Conservation (phyloP, 257 asterid species). For the Lycium ferocissimum region DNA sequence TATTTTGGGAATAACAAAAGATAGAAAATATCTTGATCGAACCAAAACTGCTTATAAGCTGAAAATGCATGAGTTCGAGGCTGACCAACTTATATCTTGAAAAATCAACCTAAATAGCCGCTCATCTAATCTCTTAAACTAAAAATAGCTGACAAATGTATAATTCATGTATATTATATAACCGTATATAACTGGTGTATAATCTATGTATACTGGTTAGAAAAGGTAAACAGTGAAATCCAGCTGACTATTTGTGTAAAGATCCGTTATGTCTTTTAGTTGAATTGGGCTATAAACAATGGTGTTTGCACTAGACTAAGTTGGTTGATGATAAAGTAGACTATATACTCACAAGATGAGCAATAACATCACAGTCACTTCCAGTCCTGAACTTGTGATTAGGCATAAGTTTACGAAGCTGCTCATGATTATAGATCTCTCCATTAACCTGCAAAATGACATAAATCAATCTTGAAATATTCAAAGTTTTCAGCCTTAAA, state of each 20-base stretch:
- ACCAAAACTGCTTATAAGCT: no score
- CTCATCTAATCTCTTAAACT: no score
- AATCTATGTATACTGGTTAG: no score
- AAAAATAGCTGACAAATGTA: no score
- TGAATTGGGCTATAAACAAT: not conserved
- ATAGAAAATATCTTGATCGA: not conserved
- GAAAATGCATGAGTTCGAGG: not conserved
- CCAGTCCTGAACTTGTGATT: conserved; percentile 87
- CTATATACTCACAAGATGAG: conserved; percentile 83
- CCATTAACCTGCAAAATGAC: conserved; percentile 76
- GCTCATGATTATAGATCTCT: conserved; percentile 94
- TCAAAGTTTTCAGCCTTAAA: not conserved
- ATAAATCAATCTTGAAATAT: not conserved
- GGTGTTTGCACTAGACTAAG: not conserved
- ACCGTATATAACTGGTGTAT: no score
- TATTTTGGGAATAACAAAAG: not conserved
- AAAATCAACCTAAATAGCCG: no score
- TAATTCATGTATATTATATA: no score
- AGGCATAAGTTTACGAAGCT: conserved; percentile 64
- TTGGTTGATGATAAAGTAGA: not conserved
- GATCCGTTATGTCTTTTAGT: not conserved
- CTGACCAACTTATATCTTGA: no score
- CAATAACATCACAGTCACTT: conserved; percentile 97
- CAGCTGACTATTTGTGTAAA: no score
- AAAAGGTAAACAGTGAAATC: no score